Conservation (phyloP, 1,139 yeast species). For the Ashbya aceris region DNA sequence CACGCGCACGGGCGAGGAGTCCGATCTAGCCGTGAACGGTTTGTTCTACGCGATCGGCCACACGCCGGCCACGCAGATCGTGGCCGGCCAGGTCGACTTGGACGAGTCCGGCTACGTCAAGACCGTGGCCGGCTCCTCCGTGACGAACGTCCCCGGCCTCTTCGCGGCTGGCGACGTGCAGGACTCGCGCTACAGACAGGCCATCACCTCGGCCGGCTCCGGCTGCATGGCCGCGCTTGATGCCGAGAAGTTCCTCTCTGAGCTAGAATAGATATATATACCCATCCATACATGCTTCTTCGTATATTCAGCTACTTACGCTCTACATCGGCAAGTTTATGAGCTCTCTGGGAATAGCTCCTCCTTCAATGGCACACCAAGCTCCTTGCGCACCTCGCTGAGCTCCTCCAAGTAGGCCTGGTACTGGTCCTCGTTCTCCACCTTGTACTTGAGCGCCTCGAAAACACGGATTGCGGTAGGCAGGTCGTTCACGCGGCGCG, state of each 20-base stretch:
- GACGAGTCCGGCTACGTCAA: slow-evolving; percentile 83
- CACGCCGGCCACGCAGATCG: slow-evolving; percentile 83
- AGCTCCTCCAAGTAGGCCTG: slow-evolving; percentile 92
- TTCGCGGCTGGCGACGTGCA: slow-evolving; percentile 99
- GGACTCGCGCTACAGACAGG: slow-evolving; percentile 95
- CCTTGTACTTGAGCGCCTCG: slow-evolving; percentile 89
- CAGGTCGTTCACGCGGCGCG: slow-evolving; percentile 97
- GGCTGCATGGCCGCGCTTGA: slow-evolving; percentile 99
- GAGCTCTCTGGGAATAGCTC: slow-evolving; percentile 53
- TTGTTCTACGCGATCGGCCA: slow-evolving; percentile 97
- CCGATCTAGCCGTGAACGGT: slow-evolving; percentile 75
- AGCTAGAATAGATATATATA: slow-evolving; percentile 38
- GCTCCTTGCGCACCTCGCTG: slow-evolving; percentile 81
- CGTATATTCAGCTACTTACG: no score
- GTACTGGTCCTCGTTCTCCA: slow-evolving; percentile 88
- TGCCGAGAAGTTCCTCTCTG: slow-evolving; percentile 75
- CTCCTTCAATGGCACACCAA: slow-evolving; percentile 91
- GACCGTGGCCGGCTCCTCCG: slow-evolving; percentile 81
- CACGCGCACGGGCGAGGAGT: slow-evolving; percentile 58
- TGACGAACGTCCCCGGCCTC: slow-evolving; percentile 83
- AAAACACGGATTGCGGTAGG: slow-evolving; percentile 98
- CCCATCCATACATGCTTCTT: no score
- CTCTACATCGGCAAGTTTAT: slow-evolving; percentile 7
- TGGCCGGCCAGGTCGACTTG: slow-evolving; percentile 67
- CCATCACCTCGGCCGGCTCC: slow-evolving; percentile 97